A percentile compares a stretch with the other conserved stretches of the same genome.
Conservation (phyloP, 768 basidiomycete genomes). For the Phanerodontia chrysosporium region DNA sequence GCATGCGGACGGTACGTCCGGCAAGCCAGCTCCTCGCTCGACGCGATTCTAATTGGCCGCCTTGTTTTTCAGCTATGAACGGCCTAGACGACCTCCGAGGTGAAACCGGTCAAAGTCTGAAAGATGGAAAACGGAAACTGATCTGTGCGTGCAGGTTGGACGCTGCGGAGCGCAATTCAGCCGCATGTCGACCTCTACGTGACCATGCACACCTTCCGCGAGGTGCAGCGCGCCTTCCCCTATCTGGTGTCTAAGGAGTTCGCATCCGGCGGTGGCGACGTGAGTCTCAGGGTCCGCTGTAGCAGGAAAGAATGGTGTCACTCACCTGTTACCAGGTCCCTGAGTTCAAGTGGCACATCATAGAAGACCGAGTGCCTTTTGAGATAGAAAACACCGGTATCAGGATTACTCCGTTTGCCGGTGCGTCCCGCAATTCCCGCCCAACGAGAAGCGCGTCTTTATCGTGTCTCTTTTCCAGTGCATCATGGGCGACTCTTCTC, state of each 20-base stretch:
- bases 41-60: not conserved
- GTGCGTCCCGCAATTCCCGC: constrained; percentile 31
- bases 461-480: constrained; percentile 37
- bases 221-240: constrained; percentile 71
- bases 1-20: constrained; percentile 67
- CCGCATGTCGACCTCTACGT: constrained; percentile 71
- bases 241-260: constrained; percentile 75
- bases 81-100: constrained; percentile 88
- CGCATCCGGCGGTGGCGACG: constrained; percentile 79
- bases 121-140: not conserved
- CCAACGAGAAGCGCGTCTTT: not conserved
- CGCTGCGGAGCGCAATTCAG: constrained; percentile 60
- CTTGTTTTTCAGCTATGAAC: constrained; percentile 59
- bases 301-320: not conserved
- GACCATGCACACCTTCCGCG: constrained; percentile 58
- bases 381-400: constrained; percentile 64
- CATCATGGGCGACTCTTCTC: constrained; percentile 72
- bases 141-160: constrained; percentile 55
- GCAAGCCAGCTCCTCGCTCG: not conserved
- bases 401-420: constrained; percentile 59
- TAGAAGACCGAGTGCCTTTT: constrained; percentile 64
- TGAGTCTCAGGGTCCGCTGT: constrained; percentile 26
- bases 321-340: constrained; percentile 51
- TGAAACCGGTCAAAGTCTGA: constrained; percentile 25
- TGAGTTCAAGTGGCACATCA: constrained; percentile 78